A percentile compares a stretch with the other conserved stretches of the same genome.
phyloP scores from a whole-genome alignment of 495 filamentous ascomycete genomes.

The Penicillium turbatum region DNA sequence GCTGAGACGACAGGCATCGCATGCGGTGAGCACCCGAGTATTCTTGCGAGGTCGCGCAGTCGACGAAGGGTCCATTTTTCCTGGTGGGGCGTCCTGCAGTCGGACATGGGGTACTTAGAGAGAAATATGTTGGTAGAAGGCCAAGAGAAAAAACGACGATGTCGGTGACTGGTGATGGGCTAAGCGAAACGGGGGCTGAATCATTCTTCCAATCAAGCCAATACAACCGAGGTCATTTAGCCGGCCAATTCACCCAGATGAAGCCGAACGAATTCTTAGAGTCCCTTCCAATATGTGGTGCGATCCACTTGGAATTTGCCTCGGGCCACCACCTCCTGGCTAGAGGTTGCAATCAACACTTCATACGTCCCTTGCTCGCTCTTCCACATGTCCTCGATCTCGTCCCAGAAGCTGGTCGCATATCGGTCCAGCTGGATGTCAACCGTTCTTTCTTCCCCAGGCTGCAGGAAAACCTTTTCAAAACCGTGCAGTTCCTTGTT shows the following conservation, averaged over 20 bases:
- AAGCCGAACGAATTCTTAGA: slow-evolving; percentile 13
- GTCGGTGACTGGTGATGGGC: slow-evolving; percentile 5
- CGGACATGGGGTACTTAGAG: slow-evolving; percentile 2
- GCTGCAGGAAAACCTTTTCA: slow-evolving; percentile 59
- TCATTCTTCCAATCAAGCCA: slow-evolving; percentile 17
- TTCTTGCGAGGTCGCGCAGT: slow-evolving; percentile 23
- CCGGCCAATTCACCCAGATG: background rate
- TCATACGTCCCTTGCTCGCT: slow-evolving; percentile 67
- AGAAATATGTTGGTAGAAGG: background rate
- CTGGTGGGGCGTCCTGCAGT: slow-evolving; percentile 6
- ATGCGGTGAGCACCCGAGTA: slow-evolving; percentile 29
- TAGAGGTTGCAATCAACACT: slow-evolving; percentile 54
- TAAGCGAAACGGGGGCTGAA: slow-evolving; percentile 8
- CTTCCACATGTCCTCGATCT: slow-evolving; percentile 59
- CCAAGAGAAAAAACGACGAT: background rate
- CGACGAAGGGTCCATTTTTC: slow-evolving; percentile 10
- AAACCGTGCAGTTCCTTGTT: slow-evolving; percentile 54
- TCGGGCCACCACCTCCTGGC: slow-evolving; percentile 31
- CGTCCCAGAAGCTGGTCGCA: slow-evolving; percentile 70
- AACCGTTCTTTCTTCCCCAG: slow-evolving; percentile 59
- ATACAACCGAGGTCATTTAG: slow-evolving; percentile 5
- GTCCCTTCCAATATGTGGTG: slow-evolving; percentile 32
- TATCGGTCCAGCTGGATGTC: slow-evolving; percentile 57
- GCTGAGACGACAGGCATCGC: slow-evolving; percentile 30
- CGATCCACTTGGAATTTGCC: slow-evolving; percentile 39